Base-by-base conservation (phyloP, 768 basidiomycete genomes). In the Boletus eberwhitei region DNA sequence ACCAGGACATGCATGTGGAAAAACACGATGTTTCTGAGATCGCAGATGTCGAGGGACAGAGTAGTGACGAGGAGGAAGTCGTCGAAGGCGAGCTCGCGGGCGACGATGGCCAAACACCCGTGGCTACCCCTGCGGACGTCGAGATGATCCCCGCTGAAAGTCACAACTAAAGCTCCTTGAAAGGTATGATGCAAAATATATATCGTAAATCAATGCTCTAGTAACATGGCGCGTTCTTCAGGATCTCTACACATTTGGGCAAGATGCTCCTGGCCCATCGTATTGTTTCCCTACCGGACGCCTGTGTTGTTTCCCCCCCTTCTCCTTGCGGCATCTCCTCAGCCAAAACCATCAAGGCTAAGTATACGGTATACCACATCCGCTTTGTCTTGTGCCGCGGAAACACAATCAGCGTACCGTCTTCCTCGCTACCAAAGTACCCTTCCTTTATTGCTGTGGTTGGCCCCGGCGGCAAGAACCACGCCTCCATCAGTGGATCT, bases 351-450 rank as follows among this genome's bases (percentile, higher is more conserved):
- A 84, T 61, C 46, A 79, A 55, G 13, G 84, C 82, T 54, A 86
- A 63, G 65, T 86, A 89, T 7, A 89, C 62, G 32, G 82, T 83
- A 65, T 90, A 90, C 89, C 88, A 91, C 45, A 84, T 60, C 55
- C 88, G 72, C 69, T 91, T 91, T 46, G 88, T 91, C 65, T 76
- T 80, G 69, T 90, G 88, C 46, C 88, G 76, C 13, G 78, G 71
- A 55, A 90, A 85, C 22, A 81, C 64, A 3, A 86, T 73, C 41
- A 83, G 64, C 4, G 71, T 72, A 2, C 71, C 75, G 1, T 82
- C 83, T 7, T 80, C 78, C n/a, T 74, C 74, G 2, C 49, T 59
- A 3, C 52, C 70, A 39, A 68, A 67, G 62, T 90, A 90, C 1
- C 84, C 88, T 66, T 87, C 83, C 46, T 76, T 67, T 19, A 89